Evolutionary conservation across 1,284 basidiomycete genomes (phyloP), one percentile per base, ranked within the genome.

Genomic region (Sphagnurus paluster): DNA sequence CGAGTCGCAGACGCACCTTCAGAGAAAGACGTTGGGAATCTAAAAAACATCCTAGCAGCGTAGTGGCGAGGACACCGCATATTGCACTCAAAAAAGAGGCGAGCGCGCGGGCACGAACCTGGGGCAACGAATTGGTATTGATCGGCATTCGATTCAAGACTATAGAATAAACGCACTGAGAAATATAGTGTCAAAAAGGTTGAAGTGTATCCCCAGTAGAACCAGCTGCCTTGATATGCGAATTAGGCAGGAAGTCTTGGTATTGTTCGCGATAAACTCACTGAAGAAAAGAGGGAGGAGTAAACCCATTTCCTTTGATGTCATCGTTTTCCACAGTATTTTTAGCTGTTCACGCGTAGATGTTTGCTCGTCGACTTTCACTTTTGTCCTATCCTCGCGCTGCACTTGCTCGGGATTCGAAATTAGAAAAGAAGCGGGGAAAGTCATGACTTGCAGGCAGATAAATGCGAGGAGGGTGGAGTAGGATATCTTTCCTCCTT

Each of bases 111-210:
- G 55, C 53, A 1, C 53, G 51, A 26, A 55, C 56, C 54, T 54
- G 23, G 8, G 21, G 16, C 23, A 30, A 28, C 19, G 17, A 5
- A 26, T 8, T 26, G 24, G 5, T 17, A 2, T 17, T 29, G 17
- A 32, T 20, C 20, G 21, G 19, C 20, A n/a, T 21, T 26, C 33
- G 9, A n/a, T n/a, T 2, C 19, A 35, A 20, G 29, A 28, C 20
- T 28, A 30, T 19, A 19, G 4, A 6, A 19, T 9, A 38, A 9
- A n/a, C n/a, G n/a, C n/a, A n/a, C n/a, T n/a, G n/a, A 53, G 25
- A 57, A 57, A 34, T 55, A 57, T 17, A 58, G 30, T 16, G 56
- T 56, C 43, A 57, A 50, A 52, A 52, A 56, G 14, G 55, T 56
- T 9, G 55, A 56, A 13, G 55, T 44, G 24, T 54, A 58, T 21